phyloP scores from a whole-genome alignment of 768 basidiomycete species.

The Leccinum pellstonianum region DNA sequence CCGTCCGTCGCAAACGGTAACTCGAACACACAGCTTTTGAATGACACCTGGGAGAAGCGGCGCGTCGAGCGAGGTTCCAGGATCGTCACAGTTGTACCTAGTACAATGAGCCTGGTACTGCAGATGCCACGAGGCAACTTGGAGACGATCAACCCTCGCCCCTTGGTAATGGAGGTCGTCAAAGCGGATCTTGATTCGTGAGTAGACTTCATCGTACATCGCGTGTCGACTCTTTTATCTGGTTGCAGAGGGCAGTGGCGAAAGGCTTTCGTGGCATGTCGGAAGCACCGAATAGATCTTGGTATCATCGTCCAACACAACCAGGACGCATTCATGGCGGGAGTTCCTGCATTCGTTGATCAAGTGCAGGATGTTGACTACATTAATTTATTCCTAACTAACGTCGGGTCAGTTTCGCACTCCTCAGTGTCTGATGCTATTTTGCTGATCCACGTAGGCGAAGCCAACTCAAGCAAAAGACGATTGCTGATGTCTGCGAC shows the following conservation, averaged over 20 bases:
- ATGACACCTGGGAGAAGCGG: conserved; percentile 61
- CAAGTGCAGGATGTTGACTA: conserved; percentile 90
- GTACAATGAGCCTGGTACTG: conserved; percentile 83
- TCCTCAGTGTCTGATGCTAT: background rate
- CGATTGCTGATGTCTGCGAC: conserved; percentile 73
- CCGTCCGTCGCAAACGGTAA: conserved; percentile 30
- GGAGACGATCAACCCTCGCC: conserved; percentile 92
- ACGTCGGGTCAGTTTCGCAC: conserved; percentile 59
- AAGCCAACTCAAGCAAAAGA: conserved; percentile 54
- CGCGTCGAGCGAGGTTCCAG: conserved; percentile 87
- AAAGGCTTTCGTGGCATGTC: conserved; percentile 86
- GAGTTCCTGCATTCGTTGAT: conserved; percentile 68
- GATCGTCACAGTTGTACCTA: conserved; percentile 87
- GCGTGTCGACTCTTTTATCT: background rate
- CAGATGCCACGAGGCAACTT: conserved; percentile 99
- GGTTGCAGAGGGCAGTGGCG: conserved; percentile 65
- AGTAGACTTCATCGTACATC: conserved; percentile 1
- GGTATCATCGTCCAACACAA: conserved; percentile 85
- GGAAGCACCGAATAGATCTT: conserved; percentile 92
- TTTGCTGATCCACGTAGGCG: conserved; percentile 42
- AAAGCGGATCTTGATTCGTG: conserved; percentile 69
- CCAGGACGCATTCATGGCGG: conserved; percentile 59
- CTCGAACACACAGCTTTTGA: conserved; percentile 5
- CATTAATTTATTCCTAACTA: conserved; percentile 88
- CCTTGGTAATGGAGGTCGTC: conserved; percentile 85